Base-by-base conservation (phyloP, 2,329 filamentous ascomycete species). In the Diplodia sapinea region DNA sequence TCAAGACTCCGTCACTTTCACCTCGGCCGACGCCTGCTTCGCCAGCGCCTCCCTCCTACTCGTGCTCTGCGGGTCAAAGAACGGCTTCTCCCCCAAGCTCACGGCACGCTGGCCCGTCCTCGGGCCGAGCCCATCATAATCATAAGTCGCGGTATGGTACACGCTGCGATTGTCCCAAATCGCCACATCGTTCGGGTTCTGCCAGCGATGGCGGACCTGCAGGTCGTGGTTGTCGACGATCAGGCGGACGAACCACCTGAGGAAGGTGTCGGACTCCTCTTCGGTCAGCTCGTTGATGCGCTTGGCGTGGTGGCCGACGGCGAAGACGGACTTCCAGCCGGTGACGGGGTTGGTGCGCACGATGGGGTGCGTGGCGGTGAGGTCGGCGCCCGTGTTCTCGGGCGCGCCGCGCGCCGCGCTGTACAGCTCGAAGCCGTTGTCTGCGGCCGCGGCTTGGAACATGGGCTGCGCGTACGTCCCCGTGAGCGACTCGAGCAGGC, bases 101-200 rank as follows among this genome's bases (percentile, higher is more conserved):
- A 88, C 86, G 0, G 83, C 80, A 17, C 87, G 74, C 73, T 87
- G 81, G 29, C 85, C 82, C 57, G 81, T 79, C 56, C 87, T 78
- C 36, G 83, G 79, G 0, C 85, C 86, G 33, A 82, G 78, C 26
- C 83, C 79, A 8, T 80, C 81, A 70, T 87, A 90, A 70, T 91
- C 88, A 69, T 86, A 88, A 0, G 87, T 90, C 0, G 87, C 87
- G 49, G 83, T 84, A 71, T 88, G 87, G 75, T 85, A 88, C 0
- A 80, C 83, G 62, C 83, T 84, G 6, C 86, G 78, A 68, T 91
- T 91, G 72, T 91, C 88, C 89, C 89, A 91, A 69, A 91, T 88
- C 1, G 87, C 84, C 71, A 84, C 75, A 72, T 84, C 82, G 69
- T 85, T 83, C 68, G 75, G 69, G 68, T 82, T 82, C 73, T 78